Evolutionary conservation across 441 rosid genomes (phyloP).

Genomic region (Populus hybrid): DNA sequence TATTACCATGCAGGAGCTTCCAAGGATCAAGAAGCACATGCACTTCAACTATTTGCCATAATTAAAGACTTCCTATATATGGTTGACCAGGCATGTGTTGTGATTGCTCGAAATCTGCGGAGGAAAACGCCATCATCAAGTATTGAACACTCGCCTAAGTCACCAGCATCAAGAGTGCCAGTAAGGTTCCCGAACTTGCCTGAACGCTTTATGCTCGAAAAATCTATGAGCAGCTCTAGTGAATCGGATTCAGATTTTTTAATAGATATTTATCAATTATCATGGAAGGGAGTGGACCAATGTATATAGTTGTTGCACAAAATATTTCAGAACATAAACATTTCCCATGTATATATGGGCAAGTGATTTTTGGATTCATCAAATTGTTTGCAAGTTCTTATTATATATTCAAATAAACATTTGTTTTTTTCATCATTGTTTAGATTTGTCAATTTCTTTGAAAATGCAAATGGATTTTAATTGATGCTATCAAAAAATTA

Average conservation of each 20-base stretch:
- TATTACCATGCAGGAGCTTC: constrained; percentile 78
- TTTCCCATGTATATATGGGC: neutral
- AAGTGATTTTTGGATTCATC: constrained; percentile 10
- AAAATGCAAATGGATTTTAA: neutral
- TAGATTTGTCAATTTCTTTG: neutral
- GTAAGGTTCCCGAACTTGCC: constrained; percentile 77
- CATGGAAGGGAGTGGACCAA: neutral
- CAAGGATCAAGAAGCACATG: constrained; percentile 47
- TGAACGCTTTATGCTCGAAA: constrained; percentile 47
- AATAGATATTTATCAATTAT: constrained; percentile 8
- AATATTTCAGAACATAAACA: neutral
- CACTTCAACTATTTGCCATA: constrained; percentile 63
- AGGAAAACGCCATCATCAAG: constrained; percentile 28
- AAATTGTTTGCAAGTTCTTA: neutral
- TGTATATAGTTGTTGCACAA: constrained; percentile 26
- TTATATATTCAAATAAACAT: neutral
- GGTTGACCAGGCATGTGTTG: constrained; percentile 80
- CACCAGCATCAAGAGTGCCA: constrained; percentile 38
- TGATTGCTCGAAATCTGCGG: constrained; percentile 65
- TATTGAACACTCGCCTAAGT: constrained; percentile 32
- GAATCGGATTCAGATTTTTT: constrained; percentile 63
- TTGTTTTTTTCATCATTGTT: neutral
- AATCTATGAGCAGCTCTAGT: constrained; percentile 40
- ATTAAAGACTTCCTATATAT: constrained; percentile 69
- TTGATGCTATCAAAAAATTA: too few species aligned